These are phyloP conservation scores for Neofusicoccum cordaticola DNA, from an alignment of 2,329 filamentous ascomycete species.

Conservation along the genomic window DNA sequence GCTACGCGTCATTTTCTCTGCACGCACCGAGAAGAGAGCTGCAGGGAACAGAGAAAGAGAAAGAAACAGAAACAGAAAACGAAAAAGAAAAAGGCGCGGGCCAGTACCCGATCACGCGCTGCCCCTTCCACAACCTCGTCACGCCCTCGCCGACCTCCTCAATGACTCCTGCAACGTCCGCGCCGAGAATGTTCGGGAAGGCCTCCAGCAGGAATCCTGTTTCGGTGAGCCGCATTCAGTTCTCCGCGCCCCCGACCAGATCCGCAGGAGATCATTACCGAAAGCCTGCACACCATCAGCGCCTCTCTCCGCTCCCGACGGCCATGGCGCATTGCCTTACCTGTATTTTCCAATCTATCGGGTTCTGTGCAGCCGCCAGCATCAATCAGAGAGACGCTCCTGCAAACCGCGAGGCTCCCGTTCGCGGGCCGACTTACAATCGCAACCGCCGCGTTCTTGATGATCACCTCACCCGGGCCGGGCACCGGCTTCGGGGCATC, in stretches of 20 bases:
- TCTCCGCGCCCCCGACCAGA: too few species aligned
- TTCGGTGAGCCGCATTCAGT: too few species aligned
- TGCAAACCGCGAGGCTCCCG: not conserved
- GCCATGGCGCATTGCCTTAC: not conserved
- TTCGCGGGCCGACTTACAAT: not conserved
- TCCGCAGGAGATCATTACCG: not conserved
- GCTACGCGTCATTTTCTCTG: too few species aligned
- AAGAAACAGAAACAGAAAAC: not conserved
- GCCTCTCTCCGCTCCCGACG: not conserved
- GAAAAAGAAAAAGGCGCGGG: not conserved
- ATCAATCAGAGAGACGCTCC: not conserved
- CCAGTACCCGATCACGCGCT: constrained; percentile 32
- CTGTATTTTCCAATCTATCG: constrained; percentile 19
- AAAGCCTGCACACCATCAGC: not conserved
- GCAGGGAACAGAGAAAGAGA: not conserved
- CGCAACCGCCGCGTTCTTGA: constrained; percentile 24
- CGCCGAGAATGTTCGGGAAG: constrained; percentile 36
- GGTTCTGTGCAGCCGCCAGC: not conserved
- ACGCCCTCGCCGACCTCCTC: constrained; percentile 34
- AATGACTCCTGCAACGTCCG: constrained; percentile 38
- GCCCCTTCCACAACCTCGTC: constrained; percentile 33
- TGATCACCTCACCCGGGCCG: constrained; percentile 24
- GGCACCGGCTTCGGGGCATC: constrained; percentile 16
- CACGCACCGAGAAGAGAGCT: too few species aligned
- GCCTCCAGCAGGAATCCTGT: constrained; percentile 30